Base-by-base conservation (phyloP, 164 flowering plant genomes). In the Piper longum region DNA sequence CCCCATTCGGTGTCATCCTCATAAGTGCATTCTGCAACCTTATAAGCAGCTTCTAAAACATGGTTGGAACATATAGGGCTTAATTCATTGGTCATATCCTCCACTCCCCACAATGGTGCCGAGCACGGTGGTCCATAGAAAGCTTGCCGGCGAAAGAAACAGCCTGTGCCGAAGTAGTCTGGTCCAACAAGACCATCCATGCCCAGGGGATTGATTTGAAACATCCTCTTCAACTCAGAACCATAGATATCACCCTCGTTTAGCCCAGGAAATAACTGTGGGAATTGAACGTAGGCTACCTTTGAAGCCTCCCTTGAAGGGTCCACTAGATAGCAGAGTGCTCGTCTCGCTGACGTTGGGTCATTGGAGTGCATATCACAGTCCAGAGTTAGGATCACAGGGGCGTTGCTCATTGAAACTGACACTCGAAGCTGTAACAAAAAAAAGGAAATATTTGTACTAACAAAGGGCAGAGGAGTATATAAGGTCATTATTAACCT, bases 331-430 rank as follows among this genome's bases (percentile, higher is more conserved):
- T 78, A 80, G 65, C 95, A 88, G 7, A 88, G 63, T 0, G 65
- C 83, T 2, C 75, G 81, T 1, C 60, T 76, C 5, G 80, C 76
- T 16, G 88, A 76, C 52, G 56, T 39, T 0, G 91, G 83, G 68
- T 87, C 85, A 62, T 83, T 83, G 0, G 86, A 85, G 70, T 66
- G 75, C 80, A 75, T 82, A 74, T 85, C 91, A 48, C 86, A 84
- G 61, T 84, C 86, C 3, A 75, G 60, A 44, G 82, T 81, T 16
- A 87, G 67, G 26, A 87, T 41, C 13, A 87, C 63, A 0, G 86
- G 95, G 0, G 88, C 78, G 67, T 82, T 80, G 58, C 80, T 80
- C 82, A 82, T 77, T 41, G 67, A 60, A 7, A 75, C 78, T 4
- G 89, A 85, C 5, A 83, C 84, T 60, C 44, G n/a, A 3, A 40